phyloP scores from a whole-genome alignment of 129 eudicot species.

The Ambrosia trifida region DNA sequence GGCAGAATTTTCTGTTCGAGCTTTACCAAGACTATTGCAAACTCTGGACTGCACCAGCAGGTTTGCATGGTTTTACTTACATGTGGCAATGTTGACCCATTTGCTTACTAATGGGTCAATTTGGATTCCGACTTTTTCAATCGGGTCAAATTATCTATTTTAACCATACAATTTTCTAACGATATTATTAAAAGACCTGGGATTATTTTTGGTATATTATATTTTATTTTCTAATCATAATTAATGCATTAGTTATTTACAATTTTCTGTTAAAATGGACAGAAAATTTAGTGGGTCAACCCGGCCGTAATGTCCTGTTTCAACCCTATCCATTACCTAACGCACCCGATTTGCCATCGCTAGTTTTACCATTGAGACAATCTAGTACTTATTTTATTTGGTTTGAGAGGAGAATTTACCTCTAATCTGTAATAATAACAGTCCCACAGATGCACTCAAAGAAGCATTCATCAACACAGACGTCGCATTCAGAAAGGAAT shows the following conservation, averaged over 20 bases:
- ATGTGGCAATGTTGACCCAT: background rate
- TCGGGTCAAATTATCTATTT: no score
- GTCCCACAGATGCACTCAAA: slow-evolving; percentile 63
- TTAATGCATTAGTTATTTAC: background rate
- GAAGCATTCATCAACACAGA: slow-evolving; percentile 81
- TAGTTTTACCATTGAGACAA: background rate
- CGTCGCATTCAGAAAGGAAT: slow-evolving; percentile 65
- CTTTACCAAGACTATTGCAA: slow-evolving; percentile 67
- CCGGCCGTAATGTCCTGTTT: background rate
- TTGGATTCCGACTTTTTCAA: background rate
- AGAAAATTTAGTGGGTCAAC: background rate
- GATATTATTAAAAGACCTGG: background rate
- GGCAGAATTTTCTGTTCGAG: slow-evolving; percentile 93
- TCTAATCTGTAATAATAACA: slow-evolving; percentile 26
- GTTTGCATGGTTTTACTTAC: slow-evolving; percentile 28
- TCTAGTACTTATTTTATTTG: slow-evolving; percentile 7
- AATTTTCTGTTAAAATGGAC: background rate
- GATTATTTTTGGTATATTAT: background rate
- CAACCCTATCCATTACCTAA: background rate
- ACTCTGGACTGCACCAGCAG: slow-evolving; percentile 44
- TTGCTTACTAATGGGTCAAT: slow-evolving; percentile 3
- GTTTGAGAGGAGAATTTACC: background rate
- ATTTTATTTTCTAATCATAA: background rate
- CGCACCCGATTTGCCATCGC: background rate
- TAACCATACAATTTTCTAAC: background rate